Base-by-base conservation (phyloP, 345 rosid species). In the Toxicodendron radicans region DNA sequence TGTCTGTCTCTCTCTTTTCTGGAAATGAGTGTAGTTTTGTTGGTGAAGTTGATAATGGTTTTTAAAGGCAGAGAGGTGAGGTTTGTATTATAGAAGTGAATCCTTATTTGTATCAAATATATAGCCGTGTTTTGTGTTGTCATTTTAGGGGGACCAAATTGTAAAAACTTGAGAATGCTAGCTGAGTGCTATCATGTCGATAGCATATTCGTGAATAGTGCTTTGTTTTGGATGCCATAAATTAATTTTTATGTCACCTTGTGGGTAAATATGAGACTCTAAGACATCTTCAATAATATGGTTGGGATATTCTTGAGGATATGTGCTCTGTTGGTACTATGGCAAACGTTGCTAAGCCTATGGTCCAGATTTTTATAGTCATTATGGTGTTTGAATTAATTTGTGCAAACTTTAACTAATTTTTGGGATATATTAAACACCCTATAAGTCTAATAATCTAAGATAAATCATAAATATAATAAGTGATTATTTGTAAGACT, bases 1-100 rank as follows among this genome's bases (percentile, higher is more conserved):
- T 62, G 21, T 74, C 57, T 46, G 72, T 65, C 49, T 60, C 60
- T 45, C 62, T 69, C 58, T 73, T 71, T 21, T 57, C 5, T 18
- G 3, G 1, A 41, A 21, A 43, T 58, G 76, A 17, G 72, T 21
- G 62, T 45, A 51, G 54, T n/a, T 53, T 10, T 61, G 71, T 41
- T 35, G 52, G 11, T 20, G 51, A 58, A 20, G 10, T 1, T 49
- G 21, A 33, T 6, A 20, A 45, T 5, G 38, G 4, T 57, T 58
- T 53, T 12, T 5, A 57, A 70, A 35, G 38, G 4, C 18, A 35
- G 32, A 32, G 5, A 18, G n/a, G n/a, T 7, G 12, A 33, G 13
- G 10, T 30, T 17, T 23, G 13, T 9, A 21, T 35, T 3, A 20
- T 0, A 45, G 7, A 11, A 24, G 35, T 1, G 41, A 3, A 10